Percentiles rank a stretch among this genome's conserved stretches.
phyloP scores from a whole-genome alignment of 805 yeast species.

The Kluyveromyces nonfermentans region DNA sequence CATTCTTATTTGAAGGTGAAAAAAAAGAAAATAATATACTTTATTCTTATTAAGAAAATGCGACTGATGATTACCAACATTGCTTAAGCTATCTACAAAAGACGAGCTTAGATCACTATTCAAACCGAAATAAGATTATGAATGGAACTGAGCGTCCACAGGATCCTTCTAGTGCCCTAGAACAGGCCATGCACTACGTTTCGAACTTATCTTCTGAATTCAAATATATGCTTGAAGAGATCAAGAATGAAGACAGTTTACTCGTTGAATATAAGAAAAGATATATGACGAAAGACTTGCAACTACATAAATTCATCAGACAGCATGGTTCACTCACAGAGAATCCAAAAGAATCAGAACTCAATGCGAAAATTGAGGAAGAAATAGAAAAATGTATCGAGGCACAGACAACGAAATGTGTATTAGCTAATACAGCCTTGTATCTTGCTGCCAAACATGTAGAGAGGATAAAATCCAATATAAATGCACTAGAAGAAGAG shows the following conservation, averaged over 20 bases:
- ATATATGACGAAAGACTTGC: slow-evolving; percentile 63
- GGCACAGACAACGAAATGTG: slow-evolving; percentile 69
- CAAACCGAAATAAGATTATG: no score
- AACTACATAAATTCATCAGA: slow-evolving; percentile 71
- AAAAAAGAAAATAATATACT: no score
- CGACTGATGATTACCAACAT: no score
- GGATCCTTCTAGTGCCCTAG: slow-evolving; percentile 86
- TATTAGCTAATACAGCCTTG: slow-evolving; percentile 75
- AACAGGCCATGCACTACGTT: slow-evolving; percentile 61
- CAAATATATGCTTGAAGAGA: slow-evolving; percentile 69
- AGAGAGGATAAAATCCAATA: slow-evolving; percentile 61
- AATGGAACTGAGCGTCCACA: slow-evolving; percentile 27
- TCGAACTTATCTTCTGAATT: slow-evolving; percentile 85
- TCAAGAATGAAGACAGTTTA: slow-evolving; percentile 57
- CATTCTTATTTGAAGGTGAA: no score
- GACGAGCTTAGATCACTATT: no score
- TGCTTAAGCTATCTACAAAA: no score
- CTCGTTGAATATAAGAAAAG: slow-evolving; percentile 58
- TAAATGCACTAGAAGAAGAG: slow-evolving; percentile 65
- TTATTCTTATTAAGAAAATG: no score
- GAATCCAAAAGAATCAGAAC: slow-evolving; percentile 69
- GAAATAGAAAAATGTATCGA: slow-evolving; percentile 51
- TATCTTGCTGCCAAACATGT: slow-evolving; percentile 70
- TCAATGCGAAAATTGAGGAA: slow-evolving; percentile 56
- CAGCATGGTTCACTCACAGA: slow-evolving; percentile 74